Base-by-base conservation (phyloP, 306 rosid species). In the Pueraria montana region DNA sequence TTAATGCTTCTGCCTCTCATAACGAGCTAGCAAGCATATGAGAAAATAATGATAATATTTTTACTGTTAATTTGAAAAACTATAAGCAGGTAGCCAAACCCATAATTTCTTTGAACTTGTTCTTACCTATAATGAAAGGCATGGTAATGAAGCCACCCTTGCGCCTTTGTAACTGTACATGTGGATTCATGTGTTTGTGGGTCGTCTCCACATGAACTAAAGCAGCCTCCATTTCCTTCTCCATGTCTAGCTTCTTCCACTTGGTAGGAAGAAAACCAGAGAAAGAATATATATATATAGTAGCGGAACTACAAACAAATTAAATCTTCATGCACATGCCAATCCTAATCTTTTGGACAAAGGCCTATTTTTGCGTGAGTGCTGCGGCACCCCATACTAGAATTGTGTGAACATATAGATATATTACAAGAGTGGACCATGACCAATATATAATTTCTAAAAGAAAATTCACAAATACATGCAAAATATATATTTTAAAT, bases 71-170 rank as follows among this genome's bases (percentile, higher is more conserved):
- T n/a, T n/a, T n/a, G n/a, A n/a, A n/a, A n/a, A n/a, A n/a, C n/a
- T n/a, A n/a, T n/a, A n/a, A n/a, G n/a, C n/a, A n/a, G n/a, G n/a
- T n/a, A n/a, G n/a, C 32, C 32, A 27, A 27, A 27, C 32, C 3
- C 32, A 27, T 27, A 27, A 27, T 27, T 27, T 1, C 3, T 27
- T 27, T 27, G 1, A 27, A 27, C 32, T 27, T 27, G 2, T 45
- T 11, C 49, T 45, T 85, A 91, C 97, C 90, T 86, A 92, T 91
- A 2, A 92, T 89, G 77, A 88, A 89, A 11, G 97, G 95, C 91
- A 91, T 89, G 71, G 93, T 91, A 17, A 81, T 81, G 46, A 91
- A 84, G 27, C 97, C 95, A 4, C 95, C 95, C 85, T 79, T 88
- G 14, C 6, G 21, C 10, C 83, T 76, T 26, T 64, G 76, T n/a